Evolutionary conservation across 2,329 filamentous ascomycete species (phyloP).

Genomic region (Cylindrodendrum hubeiense): DNA sequence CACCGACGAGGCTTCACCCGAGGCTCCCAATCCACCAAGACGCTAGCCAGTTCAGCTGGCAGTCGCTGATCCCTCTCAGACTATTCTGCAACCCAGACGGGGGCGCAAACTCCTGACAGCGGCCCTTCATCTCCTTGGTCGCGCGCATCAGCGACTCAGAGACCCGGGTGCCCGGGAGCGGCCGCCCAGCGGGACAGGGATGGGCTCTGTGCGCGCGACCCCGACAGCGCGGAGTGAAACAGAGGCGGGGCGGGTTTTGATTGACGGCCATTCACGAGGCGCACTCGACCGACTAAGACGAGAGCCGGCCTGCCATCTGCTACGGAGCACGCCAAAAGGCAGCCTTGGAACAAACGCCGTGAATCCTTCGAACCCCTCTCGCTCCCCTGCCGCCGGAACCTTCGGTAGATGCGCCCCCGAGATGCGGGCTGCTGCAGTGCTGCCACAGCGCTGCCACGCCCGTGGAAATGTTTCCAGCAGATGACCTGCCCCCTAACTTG

Average conservation of each 20-base stretch:
- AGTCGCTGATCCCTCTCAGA: not conserved
- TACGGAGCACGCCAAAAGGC: not conserved
- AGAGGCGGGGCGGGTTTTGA: conserved; percentile 11
- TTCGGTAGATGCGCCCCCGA: not conserved
- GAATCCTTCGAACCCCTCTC: not conserved
- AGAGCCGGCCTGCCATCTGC: not conserved
- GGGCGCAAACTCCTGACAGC: conserved; percentile 1
- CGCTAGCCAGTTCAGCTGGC: not conserved
- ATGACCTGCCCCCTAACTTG: conserved; percentile 6
- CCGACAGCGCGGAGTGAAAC: conserved; percentile 33
- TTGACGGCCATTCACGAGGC: conserved; percentile 4
- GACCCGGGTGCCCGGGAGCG: conserved; percentile 28
- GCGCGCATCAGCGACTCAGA: not conserved
- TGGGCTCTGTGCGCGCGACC: conserved; percentile 12
- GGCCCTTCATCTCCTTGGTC: conserved; percentile 39
- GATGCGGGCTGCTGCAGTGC: not conserved
- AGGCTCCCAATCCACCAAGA: not conserved
- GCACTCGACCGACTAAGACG: not conserved
- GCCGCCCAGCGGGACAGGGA: conserved; percentile 30
- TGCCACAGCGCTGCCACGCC: not conserved
- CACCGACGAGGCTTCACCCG: not conserved
- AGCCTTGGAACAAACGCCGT: not conserved
- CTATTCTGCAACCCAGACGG: not conserved
- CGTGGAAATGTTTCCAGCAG: conserved; percentile 30
- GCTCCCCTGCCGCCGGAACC: conserved; percentile 5